Base-by-base conservation (phyloP, 169 alveolate species). In the Cryptosporidium canis region DNA sequence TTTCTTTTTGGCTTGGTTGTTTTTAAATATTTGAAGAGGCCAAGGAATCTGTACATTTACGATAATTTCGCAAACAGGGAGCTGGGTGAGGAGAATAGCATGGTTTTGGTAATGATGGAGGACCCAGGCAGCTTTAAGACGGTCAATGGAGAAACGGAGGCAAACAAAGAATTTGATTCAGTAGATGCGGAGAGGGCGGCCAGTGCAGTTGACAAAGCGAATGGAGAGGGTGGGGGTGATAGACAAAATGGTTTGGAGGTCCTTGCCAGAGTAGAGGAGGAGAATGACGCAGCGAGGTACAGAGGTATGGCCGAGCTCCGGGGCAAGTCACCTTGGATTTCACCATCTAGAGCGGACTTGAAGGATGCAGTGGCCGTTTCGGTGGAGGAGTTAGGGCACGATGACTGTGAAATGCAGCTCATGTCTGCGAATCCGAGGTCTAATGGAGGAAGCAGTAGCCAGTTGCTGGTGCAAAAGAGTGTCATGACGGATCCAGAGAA, bases 1-100 rank as follows among this genome's bases (percentile, higher is more conserved):
- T 29, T 84, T 41, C 12, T 47, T 63, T 84, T 83, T 56, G 91
- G 92, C 18, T 0, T 84, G 4, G 39, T 84, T n/a, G 66, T 90
- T 51, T 68, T 43, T n/a, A 77, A 77, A 16, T 27, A 55, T 61
- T 33, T 77, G 35, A 77, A 35, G 35, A 41, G 37, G 9, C 87
- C 87, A 18, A 21, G 43, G 8, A 58, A 61, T 61, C 41, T 29
- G 11, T 77, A 37, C 44, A 61, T 47, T 48, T 70, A 77, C 24
- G 64, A 44, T 16, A 61, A 61, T 35, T 24, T 61, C n/a, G 48
- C 7, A 61, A 33, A 61, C 18, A 35, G 27, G 29, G 68, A 61
- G n/a, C 27, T 31, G 33, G 33, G 12, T 44, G 68, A 14, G 55
- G 55, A 61, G 9, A 61, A 35, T 35, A 61, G 37, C 27, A 61